phyloP scores from a whole-genome alignment of 768 basidiomycete species.

The Collybia sp. region DNA sequence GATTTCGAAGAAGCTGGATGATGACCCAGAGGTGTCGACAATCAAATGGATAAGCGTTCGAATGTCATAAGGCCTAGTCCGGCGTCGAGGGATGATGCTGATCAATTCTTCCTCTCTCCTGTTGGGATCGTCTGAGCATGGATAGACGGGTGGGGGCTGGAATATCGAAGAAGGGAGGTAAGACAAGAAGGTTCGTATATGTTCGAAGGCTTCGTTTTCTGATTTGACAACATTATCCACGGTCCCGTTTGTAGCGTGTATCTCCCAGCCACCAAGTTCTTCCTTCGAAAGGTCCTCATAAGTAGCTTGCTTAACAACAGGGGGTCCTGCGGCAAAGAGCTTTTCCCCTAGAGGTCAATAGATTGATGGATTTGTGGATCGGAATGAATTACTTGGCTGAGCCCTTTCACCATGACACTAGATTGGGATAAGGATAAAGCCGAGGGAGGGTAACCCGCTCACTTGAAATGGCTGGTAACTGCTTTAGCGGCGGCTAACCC shows the following conservation, averaged over 20 bases:
- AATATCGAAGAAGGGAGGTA: conserved; percentile 38
- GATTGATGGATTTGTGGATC: neutral
- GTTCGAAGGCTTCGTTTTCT: conserved; percentile 29
- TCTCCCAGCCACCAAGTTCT: conserved; percentile 30
- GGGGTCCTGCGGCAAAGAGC: conserved; percentile 29
- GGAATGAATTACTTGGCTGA: conserved; percentile 20
- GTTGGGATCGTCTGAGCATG: conserved; percentile 17
- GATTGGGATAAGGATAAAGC: neutral
- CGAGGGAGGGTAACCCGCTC: neutral
- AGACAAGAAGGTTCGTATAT: conserved; percentile 30
- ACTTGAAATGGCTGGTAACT: conserved; percentile 33
- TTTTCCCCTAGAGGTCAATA: neutral
- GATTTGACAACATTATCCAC: conserved; percentile 32
- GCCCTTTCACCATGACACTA: conserved; percentile 35
- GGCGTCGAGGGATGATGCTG: conserved; percentile 29
- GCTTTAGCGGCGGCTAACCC: conserved; percentile 36
- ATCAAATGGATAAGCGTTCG: conserved; percentile 27
- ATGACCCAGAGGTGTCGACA: conserved; percentile 19
- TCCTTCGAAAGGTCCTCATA: conserved; percentile 31
- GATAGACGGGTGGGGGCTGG: conserved; percentile 21
- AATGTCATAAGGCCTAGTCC: conserved; percentile 30
- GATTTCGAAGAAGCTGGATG: conserved; percentile 14
- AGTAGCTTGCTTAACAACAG: conserved; percentile 30
- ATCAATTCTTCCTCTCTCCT: conserved; percentile 30
- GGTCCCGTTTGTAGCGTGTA: conserved; percentile 30